A percentile compares a stretch with the other conserved stretches of the same genome.
These are phyloP conservation scores for Jaenimonas drosophilae DNA, from an alignment of 208 protist species.

Conservation along the genomic window DNA sequence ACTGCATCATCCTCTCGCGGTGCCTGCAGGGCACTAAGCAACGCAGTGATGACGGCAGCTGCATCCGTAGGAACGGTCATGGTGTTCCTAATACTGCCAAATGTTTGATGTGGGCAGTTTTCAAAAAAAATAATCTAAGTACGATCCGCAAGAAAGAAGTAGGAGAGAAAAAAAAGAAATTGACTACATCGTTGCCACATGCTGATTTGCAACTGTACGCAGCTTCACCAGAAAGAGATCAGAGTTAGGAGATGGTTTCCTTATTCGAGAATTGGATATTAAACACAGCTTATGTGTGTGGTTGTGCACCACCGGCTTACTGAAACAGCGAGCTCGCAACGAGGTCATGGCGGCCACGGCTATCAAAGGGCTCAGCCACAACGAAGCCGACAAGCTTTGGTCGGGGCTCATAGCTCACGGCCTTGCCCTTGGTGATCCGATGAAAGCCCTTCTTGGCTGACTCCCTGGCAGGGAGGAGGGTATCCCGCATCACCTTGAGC, in stretches of 20 bases:
- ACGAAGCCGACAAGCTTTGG: constrained; percentile 80
- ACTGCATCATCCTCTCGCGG: too few relatives aligned
- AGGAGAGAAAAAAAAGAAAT: constrained; percentile 5
- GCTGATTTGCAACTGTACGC: not conserved
- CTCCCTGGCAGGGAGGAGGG: constrained; percentile 16
- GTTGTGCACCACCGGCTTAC: too few relatives aligned
- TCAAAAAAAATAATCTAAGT: constrained; percentile 5
- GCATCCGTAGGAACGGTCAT: too few relatives aligned
- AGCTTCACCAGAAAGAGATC: not conserved
- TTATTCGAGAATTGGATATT: too few relatives aligned
- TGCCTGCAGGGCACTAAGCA: too few relatives aligned
- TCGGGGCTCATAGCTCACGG: constrained; percentile 65
- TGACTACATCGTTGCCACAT: not conserved
- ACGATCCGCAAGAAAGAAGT: not conserved
- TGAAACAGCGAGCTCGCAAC: constrained; percentile 74
- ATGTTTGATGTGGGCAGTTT: constrained; percentile 3
- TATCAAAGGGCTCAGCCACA: constrained; percentile 39
- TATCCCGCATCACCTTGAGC: constrained; percentile 23
- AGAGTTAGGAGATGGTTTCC: too few relatives aligned
- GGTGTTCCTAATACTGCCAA: too few relatives aligned
- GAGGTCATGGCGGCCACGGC: constrained; percentile 53
- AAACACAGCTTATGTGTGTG: too few relatives aligned
- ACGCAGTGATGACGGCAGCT: too few relatives aligned
- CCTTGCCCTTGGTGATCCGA: constrained; percentile 67
- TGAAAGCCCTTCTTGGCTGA: constrained; percentile 61